Percentiles rank a stretch among this genome's conserved stretches.
phyloP scores from a whole-genome alignment of 2,329 filamentous ascomycete genomes.

The Pseudocercospora eumusae region DNA sequence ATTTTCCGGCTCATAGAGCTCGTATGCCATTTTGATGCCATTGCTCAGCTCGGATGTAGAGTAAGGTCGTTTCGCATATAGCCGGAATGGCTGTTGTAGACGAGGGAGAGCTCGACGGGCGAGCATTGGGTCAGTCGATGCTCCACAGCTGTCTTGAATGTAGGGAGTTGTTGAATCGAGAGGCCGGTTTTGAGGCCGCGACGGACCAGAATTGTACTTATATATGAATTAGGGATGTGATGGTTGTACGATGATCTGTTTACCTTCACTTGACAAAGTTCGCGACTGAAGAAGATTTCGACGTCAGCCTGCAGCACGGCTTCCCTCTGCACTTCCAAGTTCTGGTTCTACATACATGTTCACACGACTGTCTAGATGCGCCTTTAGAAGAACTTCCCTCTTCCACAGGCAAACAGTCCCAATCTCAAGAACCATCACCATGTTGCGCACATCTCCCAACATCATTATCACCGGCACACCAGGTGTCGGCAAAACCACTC shows the following conservation, averaged over 20 bases:
- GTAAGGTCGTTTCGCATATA: slow-evolving; percentile 27
- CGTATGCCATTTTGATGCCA: slow-evolving; percentile 58
- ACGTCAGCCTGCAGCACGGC: slow-evolving; percentile 6
- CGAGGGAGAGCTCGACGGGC: slow-evolving; percentile 25
- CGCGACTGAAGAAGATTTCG: slow-evolving; percentile 7
- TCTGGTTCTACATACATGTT: slow-evolving; percentile 7
- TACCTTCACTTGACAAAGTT: slow-evolving; percentile 10
- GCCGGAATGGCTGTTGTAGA: slow-evolving; percentile 27
- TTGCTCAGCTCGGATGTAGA: slow-evolving; percentile 38
- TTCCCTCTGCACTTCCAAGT: slow-evolving; percentile 5
- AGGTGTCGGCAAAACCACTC: slow-evolving; percentile 92
- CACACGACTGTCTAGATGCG: slow-evolving; percentile 1
- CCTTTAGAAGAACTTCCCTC: not conserved
- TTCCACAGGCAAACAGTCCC: not conserved
- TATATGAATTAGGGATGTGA: not conserved
- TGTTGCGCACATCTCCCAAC: slow-evolving; percentile 65
- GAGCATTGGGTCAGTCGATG: slow-evolving; percentile 25
- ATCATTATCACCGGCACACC: slow-evolving; percentile 95
- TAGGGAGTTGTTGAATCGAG: too few species aligned
- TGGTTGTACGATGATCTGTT: not conserved
- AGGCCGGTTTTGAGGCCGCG: too few species aligned
- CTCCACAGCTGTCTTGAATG: not conserved
- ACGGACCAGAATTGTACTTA: too few species aligned
- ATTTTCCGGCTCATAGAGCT: slow-evolving; percentile 62
- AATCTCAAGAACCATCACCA: slow-evolving; percentile 22